Evolutionary conservation across 2,329 filamentous ascomycete species (phyloP).

Genomic region (Ophiostoma ulmi): DNA sequence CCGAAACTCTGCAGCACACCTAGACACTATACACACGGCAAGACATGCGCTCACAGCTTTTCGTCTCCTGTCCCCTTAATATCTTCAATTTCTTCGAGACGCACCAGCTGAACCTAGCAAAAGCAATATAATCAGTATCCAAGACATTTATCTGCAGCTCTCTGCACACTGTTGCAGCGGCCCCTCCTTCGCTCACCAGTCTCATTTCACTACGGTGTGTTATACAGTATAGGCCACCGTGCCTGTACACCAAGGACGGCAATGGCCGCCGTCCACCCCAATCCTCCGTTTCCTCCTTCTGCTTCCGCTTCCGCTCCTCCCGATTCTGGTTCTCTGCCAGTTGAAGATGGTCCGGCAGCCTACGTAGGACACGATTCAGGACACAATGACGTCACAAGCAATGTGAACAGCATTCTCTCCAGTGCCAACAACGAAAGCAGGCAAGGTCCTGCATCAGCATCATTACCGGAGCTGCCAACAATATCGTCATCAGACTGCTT

Average conservation of each 20-base stretch:
- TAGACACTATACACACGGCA: neutral
- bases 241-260: constrained; percentile 5
- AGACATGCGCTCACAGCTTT: neutral
- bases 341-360: neutral
- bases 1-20: neutral
- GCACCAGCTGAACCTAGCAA: neutral
- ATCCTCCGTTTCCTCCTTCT: constrained; percentile 15
- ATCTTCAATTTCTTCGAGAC: too few species aligned
- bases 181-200: neutral
- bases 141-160: constrained; percentile 3
- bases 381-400: constrained; percentile 23
- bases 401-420: neutral
- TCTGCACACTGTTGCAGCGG: neutral
- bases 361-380: constrained; percentile 9
- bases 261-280: constrained; percentile 23
- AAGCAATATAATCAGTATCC: constrained; percentile 1
- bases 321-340: neutral
- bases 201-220: neutral
- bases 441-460: neutral
- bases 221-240: constrained; percentile 10
- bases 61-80: too few species aligned
- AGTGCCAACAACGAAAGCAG: constrained; percentile 12
- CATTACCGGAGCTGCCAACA: constrained; percentile 10
- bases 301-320: neutral
- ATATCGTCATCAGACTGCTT: neutral